These are phyloP conservation scores for Yamadazyma trypodendri DNA, from an alignment of 1,139 yeast genomes.

Conservation along the genomic window DNA sequence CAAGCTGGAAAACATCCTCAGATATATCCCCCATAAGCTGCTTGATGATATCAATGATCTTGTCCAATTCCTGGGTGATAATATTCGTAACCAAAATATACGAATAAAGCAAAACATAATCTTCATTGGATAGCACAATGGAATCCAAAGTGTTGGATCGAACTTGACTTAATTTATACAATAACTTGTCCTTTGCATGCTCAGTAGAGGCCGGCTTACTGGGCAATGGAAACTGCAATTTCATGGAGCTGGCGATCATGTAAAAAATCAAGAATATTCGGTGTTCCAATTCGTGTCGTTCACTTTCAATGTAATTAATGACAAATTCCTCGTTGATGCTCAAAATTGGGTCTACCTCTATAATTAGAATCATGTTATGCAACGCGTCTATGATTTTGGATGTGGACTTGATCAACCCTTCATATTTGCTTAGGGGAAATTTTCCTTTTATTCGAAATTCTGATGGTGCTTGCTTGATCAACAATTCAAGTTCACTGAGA, in stretches of 20 bases:
- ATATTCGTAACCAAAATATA: slow-evolving; percentile 71
- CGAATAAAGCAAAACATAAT: slow-evolving; percentile 72
- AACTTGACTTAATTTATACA: slow-evolving; percentile 59
- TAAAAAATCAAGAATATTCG: slow-evolving; percentile 72
- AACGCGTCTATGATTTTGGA: slow-evolving; percentile 71
- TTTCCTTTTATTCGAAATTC: slow-evolving; percentile 75
- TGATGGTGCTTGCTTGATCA: slow-evolving; percentile 70
- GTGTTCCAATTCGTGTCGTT: slow-evolving; percentile 68
- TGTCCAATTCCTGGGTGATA: slow-evolving; percentile 63
- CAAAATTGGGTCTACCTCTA: slow-evolving; percentile 60
- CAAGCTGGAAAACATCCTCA: slow-evolving; percentile 50
- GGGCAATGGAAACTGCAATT: slow-evolving; percentile 75
- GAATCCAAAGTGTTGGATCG: slow-evolving; percentile 27
- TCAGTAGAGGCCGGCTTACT: slow-evolving; percentile 75
- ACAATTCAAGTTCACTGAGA: slow-evolving; percentile 59
- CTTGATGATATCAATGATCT: slow-evolving; percentile 52
- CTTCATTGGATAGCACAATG: slow-evolving; percentile 50
- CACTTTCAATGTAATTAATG: slow-evolving; percentile 53
- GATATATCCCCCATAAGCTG: slow-evolving; percentile 63
- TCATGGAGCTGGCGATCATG: slow-evolving; percentile 75
- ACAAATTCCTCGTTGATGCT: slow-evolving; percentile 55
- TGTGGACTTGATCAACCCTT: slow-evolving; percentile 51
- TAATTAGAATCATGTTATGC: slow-evolving; percentile 68
- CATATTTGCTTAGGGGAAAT: slow-evolving; percentile 58
- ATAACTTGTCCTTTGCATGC: slow-evolving; percentile 69